phyloP scores from a whole-genome alignment of 352 stramenopile species.

The Globisporangium spiculum region DNA sequence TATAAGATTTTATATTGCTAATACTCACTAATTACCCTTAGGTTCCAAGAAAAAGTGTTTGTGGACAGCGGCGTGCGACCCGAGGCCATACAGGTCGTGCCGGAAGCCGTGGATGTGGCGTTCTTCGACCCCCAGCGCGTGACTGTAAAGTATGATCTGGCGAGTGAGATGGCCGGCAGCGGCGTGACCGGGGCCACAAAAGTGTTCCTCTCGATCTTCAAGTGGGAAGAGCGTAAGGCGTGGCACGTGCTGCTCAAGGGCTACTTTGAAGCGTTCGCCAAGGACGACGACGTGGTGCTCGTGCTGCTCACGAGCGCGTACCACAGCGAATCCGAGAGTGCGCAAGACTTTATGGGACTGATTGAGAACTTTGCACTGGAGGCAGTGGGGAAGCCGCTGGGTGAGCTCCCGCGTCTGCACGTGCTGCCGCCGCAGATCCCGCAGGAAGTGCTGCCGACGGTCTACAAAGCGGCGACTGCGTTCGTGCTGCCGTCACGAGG shows the following conservation, averaged over 20 bases:
- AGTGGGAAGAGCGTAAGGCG: constrained; percentile 92
- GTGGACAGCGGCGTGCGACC: constrained; percentile 49
- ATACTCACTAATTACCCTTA: constrained; percentile 3
- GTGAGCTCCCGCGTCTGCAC: constrained; percentile 53
- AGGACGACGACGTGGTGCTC: constrained; percentile 64
- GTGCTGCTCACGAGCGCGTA: constrained; percentile 89
- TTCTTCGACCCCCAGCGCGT: constrained; percentile 80
- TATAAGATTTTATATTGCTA: not conserved
- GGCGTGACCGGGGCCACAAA: constrained; percentile 45
- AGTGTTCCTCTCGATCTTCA: constrained; percentile 93
- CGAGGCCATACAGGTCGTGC: constrained; percentile 67
- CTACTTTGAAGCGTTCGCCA: constrained; percentile 78
- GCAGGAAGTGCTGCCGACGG: constrained; percentile 43
- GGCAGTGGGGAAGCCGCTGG: constrained; percentile 38
- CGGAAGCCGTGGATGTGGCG: constrained; percentile 87
- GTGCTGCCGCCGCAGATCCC: constrained; percentile 63
- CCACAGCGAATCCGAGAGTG: constrained; percentile 50
- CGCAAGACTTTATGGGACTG: constrained; percentile 42
- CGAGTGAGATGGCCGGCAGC: constrained; percentile 22
- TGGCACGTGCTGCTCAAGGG: constrained; percentile 85
- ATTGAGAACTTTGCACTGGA: constrained; percentile 59
- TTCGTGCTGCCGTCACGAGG: constrained; percentile 91
- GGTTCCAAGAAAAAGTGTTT: constrained; percentile 80
- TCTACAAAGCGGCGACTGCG: constrained; percentile 79
- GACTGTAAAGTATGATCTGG: constrained; percentile 45